Base-by-base conservation (phyloP, 2,329 filamentous ascomycete species). In the Pleurostoma richardsiae region DNA sequence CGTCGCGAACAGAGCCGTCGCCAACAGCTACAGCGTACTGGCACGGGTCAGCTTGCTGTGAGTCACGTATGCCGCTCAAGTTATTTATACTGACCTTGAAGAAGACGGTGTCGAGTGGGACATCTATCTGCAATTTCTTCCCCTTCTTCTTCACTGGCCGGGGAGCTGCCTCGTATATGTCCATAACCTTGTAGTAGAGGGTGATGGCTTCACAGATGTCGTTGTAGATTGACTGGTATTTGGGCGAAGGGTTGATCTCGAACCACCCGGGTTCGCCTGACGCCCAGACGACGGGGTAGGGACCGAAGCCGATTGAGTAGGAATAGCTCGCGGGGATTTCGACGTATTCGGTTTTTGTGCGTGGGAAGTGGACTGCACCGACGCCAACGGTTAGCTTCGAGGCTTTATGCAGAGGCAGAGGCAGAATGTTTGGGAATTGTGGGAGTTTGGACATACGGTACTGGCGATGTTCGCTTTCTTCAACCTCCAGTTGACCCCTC, bases 211-310 rank as follows among this genome's bases (percentile, higher is more conserved):
- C 74, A 44, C 76, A 72, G 72, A 86, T 86, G 42, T 74, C 69
- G 30, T 74, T 64, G 61, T 78, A 83, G 29, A 80, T 79, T 5
- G 64, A 55, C 43, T 67, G 65, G 60, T 88, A 90, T 3, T 66
- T 61, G 7, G 68, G 58, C n/a, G 77, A 69, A 1, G 86, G 84
- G 30, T 69, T 69, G 39, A 90, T 74, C 57, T 84, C 78, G 59
- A 81, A 88, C 83, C 85, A 89, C 40, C 84, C 85, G 10, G 82
- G 76, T 45, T 70, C 62, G 36, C 82, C 82, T 30, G 74, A 70
- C 1, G 84, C 81, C 86, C 86, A 90, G 30, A 87, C 68, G n/a
- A 78, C 70, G 4, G 79, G 72, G 19, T 72, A 69, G 0, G 73
- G 73, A 43, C 78, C 74, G 10, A 69, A 66, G 41, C 77, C 77